Evolutionary conservation across 371 early-diverging fungal genomes (phyloP), one percentile per base, ranked within the genome.

Genomic region (Saksenaea oblongispora): DNA sequence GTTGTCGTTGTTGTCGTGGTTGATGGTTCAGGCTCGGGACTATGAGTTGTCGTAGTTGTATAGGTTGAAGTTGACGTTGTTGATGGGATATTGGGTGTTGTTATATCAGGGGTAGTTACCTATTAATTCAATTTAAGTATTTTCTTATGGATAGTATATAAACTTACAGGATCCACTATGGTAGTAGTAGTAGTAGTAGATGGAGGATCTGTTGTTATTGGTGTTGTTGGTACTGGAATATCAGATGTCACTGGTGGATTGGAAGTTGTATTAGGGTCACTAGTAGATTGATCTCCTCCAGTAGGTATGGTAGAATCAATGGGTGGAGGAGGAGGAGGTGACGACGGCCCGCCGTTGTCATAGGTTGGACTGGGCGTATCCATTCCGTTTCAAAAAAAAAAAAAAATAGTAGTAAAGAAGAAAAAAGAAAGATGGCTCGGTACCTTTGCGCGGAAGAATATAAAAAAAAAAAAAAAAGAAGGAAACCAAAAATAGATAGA

Each of bases 321-420:
- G 1, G 51, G 51, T 24, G 51, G 51, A 18, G 24, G 9, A 47
- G 51, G 51, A 18, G 24, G 9, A 47, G 51, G 51, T 22, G 51
- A 47, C 51, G 51, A 47, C 51, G 51, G 51, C 51, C 51, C 24
- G 51, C 51, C 51, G 51, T 47, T 47, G 22, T 47, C 51, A 22
- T 22, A 18, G 7, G 51, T 22, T 3, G 51, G 26, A 22, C 22
- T 47, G n/a, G 9, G 17, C 11, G 22, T 11, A 47, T 47, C 51
- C 51, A 47, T 47, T 47, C 18, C 51, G 51, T n/a, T 18, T 22
- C 9, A 41, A 41, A 47, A 22, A 9, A 14, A 41, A 47, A 47
- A 47, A 22, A 22, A 47, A 47, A 47, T 14, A 22, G 18, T n/a
- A 15, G 37, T 1, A 47, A 47, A 47, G 22, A 22, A 22, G n/a